Evolutionary conservation across 257 asterid genomes (phyloP), one percentile per base, ranked within the genome.

Genomic region (Echium plantagineum): DNA sequence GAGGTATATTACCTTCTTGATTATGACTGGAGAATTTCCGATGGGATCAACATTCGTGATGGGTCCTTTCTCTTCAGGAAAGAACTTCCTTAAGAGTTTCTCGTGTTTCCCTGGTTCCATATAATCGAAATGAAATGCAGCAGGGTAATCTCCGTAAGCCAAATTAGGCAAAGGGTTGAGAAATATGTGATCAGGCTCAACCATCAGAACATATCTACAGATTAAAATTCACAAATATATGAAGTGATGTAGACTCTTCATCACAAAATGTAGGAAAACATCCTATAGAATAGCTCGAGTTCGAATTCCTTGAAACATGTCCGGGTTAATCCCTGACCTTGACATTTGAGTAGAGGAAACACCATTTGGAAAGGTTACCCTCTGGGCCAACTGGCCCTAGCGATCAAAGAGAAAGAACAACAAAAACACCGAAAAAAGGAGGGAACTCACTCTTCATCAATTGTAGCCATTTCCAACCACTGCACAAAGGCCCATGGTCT

Each of bases 401-500:
- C 5, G 32, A 28, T 28, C 32, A 35, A 35, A 35, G 46, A 35
- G 13, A 35, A 7, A 9, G 12, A 35, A 35, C 2, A 35, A 35
- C 10, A 5, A 35, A 4, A 35, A 35, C 7, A 35, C 38, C 6
- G 6, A 9, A 9, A 35, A 35, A 7, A 56, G 38, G 22, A 56
- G 19, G 3, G 15, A 56, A 60, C 84, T 74, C 68, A 84, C 94
- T 81, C 86, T 75, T 84, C 89, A 65, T 84, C 85, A 17, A 84
- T 81, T 9, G 65, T 74, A 35, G 78, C 70, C 75, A 75, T 77
- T 71, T 81, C 81, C 62, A 81, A 75, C 89, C 94, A 81, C 69
- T 81, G 85, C 69, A 79, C 80, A 15, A 84, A 84, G 0, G 86
- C 89, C 94, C 89, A 84, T 20, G 94, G 89, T 69, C 94, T 77